These are phyloP conservation scores for Cotoneaster glaucophyllus DNA, from an alignment of 306 rosid genomes.

Conservation along the genomic window DNA sequence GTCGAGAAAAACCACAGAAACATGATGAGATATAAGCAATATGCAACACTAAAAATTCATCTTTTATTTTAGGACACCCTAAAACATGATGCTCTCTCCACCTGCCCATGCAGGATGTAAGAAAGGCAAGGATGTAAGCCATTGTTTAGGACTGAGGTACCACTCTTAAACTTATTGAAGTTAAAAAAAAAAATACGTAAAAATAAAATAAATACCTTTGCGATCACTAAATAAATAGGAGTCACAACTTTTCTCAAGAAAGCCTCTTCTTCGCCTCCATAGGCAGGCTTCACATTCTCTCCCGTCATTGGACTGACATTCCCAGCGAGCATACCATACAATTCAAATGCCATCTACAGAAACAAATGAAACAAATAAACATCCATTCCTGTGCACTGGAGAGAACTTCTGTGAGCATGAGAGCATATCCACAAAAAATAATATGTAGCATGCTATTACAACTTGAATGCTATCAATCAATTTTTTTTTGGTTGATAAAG, in stretches of 20 bases:
- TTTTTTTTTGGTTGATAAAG: too few species aligned
- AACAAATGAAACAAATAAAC: conserved; percentile 23
- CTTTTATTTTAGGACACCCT: background rate
- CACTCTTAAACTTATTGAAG: conserved; percentile 7
- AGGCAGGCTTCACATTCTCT: conserved; percentile 94
- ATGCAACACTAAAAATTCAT: background rate
- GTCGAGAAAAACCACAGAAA: conserved; percentile 13
- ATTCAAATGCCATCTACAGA: conserved; percentile 92
- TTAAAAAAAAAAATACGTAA: background rate
- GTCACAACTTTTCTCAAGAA: conserved; percentile 84
- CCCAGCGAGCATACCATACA: conserved; percentile 99
- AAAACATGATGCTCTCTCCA: background rate
- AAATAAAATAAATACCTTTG: conserved; percentile 58
- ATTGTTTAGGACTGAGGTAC: background rate
- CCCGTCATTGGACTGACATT: conserved; percentile 98
- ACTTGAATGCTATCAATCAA: background rate
- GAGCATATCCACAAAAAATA: background rate
- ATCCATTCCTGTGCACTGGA: background rate
- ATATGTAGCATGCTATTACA: background rate
- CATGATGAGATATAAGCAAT: conserved; percentile 2
- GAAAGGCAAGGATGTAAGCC: background rate
- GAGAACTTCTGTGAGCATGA: background rate
- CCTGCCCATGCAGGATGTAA: background rate
- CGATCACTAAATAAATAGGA: conserved; percentile 89
- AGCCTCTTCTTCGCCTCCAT: conserved; percentile 96